A percentile compares a stretch with the other conserved stretches of the same genome.
phyloP scores from a whole-genome alignment of 192 early-diverging fungal genomes.

The Gonapodya sp. region DNA sequence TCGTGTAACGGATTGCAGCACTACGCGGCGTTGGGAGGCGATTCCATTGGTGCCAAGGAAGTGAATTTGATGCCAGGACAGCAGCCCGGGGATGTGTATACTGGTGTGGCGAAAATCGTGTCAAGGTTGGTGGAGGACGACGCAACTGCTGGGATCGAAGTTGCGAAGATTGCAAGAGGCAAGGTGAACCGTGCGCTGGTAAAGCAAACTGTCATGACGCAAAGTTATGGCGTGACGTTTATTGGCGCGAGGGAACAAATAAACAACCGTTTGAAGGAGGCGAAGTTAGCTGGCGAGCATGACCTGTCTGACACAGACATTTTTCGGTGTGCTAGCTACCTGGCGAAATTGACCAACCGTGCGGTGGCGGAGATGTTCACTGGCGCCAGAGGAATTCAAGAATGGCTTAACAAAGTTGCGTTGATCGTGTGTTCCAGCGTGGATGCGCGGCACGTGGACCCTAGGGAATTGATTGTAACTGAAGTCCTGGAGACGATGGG shows the following conservation, averaged over 20 bases:
- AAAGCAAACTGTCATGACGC: slow-evolving; percentile 99
- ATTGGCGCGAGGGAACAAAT: slow-evolving; percentile 87
- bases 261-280: slow-evolving; percentile 68
- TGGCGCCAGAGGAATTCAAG: slow-evolving; percentile 81
- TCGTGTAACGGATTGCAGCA: slow-evolving; percentile 98
- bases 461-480: slow-evolving; percentile 17
- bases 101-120: slow-evolving; percentile 74
- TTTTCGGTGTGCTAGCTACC: slow-evolving; percentile 52
- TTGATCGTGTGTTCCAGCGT: slow-evolving; percentile 72
- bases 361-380: slow-evolving; percentile 83
- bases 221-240: slow-evolving; percentile 96
- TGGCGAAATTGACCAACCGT: slow-evolving; percentile 73
- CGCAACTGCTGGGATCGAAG: slow-evolving; percentile 42
- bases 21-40: slow-evolving; percentile 93
- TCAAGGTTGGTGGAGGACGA: slow-evolving; percentile 57
- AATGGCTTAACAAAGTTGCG: slow-evolving; percentile 87
- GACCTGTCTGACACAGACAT: slow-evolving; percentile 60
- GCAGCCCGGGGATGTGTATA: slow-evolving; percentile 85
- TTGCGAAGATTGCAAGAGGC: slow-evolving; percentile 54
- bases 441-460: background rate
- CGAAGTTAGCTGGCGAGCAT: slow-evolving; percentile 19
- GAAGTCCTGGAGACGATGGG: slow-evolving; percentile 28
- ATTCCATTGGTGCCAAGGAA: slow-evolving; percentile 70
- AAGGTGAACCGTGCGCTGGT: slow-evolving; percentile 85
- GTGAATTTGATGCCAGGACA: slow-evolving; percentile 83